These are phyloP conservation scores for Amanita polypyramis DNA, from an alignment of 768 basidiomycete genomes.

Conservation along the genomic window DNA sequence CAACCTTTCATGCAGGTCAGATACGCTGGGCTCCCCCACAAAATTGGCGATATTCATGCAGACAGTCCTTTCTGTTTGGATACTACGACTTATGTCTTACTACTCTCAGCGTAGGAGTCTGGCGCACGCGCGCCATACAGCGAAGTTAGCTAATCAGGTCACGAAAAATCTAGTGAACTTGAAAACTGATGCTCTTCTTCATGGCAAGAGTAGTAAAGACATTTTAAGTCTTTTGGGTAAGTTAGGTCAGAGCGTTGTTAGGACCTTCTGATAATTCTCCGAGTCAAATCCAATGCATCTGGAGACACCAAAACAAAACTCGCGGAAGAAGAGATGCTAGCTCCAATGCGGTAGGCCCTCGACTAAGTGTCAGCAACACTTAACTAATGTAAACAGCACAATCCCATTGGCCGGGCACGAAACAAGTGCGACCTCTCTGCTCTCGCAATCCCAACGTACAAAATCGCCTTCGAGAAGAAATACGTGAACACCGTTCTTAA, in stretches of 20 bases:
- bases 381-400: conserved; percentile 19
- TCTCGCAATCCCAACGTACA: conserved; percentile 50
- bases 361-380: not conserved
- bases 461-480: conserved; percentile 49
- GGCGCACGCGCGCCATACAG: conserved; percentile 35
- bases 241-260: not conserved
- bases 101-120: conserved; percentile 33
- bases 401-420: conserved; percentile 45
- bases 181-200: conserved; percentile 35
- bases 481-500: conserved; percentile 40
- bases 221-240: conserved; percentile 46
- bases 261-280: conserved; percentile 6
- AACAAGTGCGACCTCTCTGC: conserved; percentile 45
- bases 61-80: conserved; percentile 36
- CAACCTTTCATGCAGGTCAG: conserved; percentile 24
- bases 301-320: conserved; percentile 24
- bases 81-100: conserved; percentile 34
- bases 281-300: conserved; percentile 36
- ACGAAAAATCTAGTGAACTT: conserved; percentile 35
- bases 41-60: conserved; percentile 36
- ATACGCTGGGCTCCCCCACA: conserved; percentile 37
- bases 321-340: conserved; percentile 29
- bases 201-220: conserved; percentile 41
- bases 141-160: conserved; percentile 31
- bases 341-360: conserved; percentile 25